A percentile compares a stretch with the other conserved stretches of the same genome.
Conservation (phyloP, 2,329 filamentous ascomycete genomes). For the Aulographum hederae region DNA sequence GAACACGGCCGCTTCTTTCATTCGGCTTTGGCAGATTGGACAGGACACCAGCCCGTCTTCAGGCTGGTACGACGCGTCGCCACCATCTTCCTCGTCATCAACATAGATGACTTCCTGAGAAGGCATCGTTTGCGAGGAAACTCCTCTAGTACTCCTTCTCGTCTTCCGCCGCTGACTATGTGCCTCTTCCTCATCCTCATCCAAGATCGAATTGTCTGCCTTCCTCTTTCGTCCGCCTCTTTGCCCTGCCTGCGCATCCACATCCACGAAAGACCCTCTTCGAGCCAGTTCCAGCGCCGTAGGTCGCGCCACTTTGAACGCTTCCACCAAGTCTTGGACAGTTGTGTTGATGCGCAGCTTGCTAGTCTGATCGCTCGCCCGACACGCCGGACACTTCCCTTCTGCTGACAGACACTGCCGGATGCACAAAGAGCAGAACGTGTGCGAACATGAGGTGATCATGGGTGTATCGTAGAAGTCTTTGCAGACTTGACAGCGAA, state of each 20-base stretch:
- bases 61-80: slow-evolving; percentile 11
- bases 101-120: slow-evolving; percentile 10
- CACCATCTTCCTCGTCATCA: slow-evolving; percentile 19
- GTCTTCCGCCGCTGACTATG: slow-evolving; percentile 7
- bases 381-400: slow-evolving; percentile 75
- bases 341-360: slow-evolving; percentile 73
- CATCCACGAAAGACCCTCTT: slow-evolving; percentile 14
- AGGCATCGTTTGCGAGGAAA: slow-evolving; percentile 11
- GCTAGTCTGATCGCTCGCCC: slow-evolving; percentile 60
- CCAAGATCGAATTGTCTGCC: slow-evolving; percentile 25
- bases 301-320: slow-evolving; percentile 50
- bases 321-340: slow-evolving; percentile 66
- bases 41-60: slow-evolving; percentile 68
- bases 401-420: slow-evolving; percentile 67
- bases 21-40: slow-evolving; percentile 60
- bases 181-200: slow-evolving; percentile 16
- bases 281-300: slow-evolving; percentile 47
- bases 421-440: slow-evolving; percentile 93
- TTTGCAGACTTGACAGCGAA: slow-evolving; percentile 95
- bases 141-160: slow-evolving; percentile 18
- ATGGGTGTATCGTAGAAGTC: slow-evolving; percentile 92
- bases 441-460: slow-evolving; percentile 87
- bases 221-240: slow-evolving; percentile 27
- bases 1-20: slow-evolving; percentile 66
- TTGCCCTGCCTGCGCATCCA: neutral